Base-by-base conservation (phyloP, 208 protist species). In the Acanthamoeba divionensis region DNA sequence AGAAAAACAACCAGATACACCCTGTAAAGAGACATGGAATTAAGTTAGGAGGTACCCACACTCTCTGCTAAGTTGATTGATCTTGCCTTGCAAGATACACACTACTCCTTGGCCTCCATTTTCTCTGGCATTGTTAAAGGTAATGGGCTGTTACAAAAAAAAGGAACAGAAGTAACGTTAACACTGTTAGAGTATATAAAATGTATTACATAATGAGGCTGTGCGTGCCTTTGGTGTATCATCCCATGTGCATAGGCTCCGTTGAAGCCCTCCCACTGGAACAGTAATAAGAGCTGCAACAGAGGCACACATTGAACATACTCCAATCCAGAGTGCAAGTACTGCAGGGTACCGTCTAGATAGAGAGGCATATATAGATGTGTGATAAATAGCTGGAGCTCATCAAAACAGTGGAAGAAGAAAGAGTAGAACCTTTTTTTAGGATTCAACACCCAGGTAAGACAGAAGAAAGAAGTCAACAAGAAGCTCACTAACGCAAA, bases 41-140 rank as follows among this genome's bases (percentile, higher is more conserved):
- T n/a, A n/a, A n/a, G n/a, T n/a, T n/a, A n/a, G n/a, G n/a, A n/a
- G n/a, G n/a, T n/a, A n/a, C n/a, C n/a, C n/a, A n/a, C n/a, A n/a
- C n/a, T n/a, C n/a, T n/a, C n/a, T n/a, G n/a, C n/a, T n/a, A n/a
- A n/a, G n/a, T n/a, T n/a, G n/a, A n/a, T n/a, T n/a, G n/a, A n/a
- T n/a, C 52, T n/a, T 63, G 71, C 71, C 71, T 33, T 82, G 71
- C 26, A 82, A 57, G 71, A 82, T 57, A 36, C 71, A 82, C 5
- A 50, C 71, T 50, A 82, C 71, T 15, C 71, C 71, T 26, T 82
- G 71, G 2, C 71, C 71, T 12, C 44, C 44, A 50, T 82, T 57
- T 24, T 82, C 71, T 4, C 71, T 31, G 47, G 71, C 38, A 36
- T 82, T 82, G 47, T 57, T 36, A 44, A 82, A 62, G 9, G 44